phyloP scores from a whole-genome alignment of 179 eudicot genomes.

The Vitellaria paradoxa region DNA sequence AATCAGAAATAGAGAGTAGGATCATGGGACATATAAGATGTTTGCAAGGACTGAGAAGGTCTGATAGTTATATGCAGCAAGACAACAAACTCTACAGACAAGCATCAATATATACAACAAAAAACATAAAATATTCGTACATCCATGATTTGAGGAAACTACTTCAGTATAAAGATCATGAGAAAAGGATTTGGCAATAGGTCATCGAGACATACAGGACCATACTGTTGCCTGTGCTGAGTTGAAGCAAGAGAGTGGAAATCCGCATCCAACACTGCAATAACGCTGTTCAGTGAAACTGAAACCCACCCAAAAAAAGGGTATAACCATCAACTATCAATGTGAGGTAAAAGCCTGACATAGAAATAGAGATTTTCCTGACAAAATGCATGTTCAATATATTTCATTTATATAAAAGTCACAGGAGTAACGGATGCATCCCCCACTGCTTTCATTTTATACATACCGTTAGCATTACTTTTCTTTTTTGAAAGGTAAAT shows the following conservation, averaged over 20 bases:
- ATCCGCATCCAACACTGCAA: slow-evolving; percentile 87
- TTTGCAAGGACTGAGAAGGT: background rate
- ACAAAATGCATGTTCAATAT: too few species aligned
- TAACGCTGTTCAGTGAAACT: slow-evolving; percentile 76
- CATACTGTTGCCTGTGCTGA: slow-evolving; percentile 84
- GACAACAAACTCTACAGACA: slow-evolving; percentile 1
- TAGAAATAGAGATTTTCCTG: too few species aligned
- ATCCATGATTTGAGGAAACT: background rate
- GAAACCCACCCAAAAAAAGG: slow-evolving; percentile 18
- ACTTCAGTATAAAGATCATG: background rate
- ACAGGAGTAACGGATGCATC: too few species aligned
- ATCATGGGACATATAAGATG: too few species aligned
- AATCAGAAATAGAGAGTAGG: background rate
- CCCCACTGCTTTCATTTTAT: too few species aligned
- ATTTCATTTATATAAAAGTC: too few species aligned
- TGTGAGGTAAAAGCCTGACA: too few species aligned
- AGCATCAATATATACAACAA: background rate
- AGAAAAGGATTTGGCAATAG: background rate
- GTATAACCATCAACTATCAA: slow-evolving; percentile 2
- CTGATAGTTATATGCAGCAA: background rate
- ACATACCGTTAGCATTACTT: too few species aligned
- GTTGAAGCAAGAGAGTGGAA: slow-evolving; percentile 84
- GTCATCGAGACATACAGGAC: slow-evolving; percentile 13
- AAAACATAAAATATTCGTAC: background rate
- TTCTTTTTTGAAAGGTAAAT: too few species aligned